Base-by-base conservation (phyloP, 2,329 filamentous ascomycete species). In the Phialocephala sp. region DNA sequence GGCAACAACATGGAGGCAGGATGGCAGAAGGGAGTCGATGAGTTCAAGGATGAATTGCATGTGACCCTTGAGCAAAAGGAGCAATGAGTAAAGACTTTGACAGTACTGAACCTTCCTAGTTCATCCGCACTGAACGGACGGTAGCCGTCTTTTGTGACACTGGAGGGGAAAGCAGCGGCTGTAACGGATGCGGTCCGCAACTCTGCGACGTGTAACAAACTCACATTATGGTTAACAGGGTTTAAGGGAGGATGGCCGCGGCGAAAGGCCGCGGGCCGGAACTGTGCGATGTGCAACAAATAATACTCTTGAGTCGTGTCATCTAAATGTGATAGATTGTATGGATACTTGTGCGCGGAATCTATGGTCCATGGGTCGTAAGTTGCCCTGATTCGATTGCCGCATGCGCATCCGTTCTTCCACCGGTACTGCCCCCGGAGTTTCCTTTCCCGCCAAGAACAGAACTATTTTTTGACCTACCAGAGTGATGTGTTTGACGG, bases 281-380 rank as follows among this genome's bases (percentile, higher is more conserved):
- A 18, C 50, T 8, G 8, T 54, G 22, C 50, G 50, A 54, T 54
- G 27, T 54, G 50, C 50, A 54, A 54, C 50, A 54, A 54, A 47
- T 22, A 27, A 27, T 32, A 27, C 1, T 11, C 15, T 32, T 14
- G 24, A 14, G 15, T 24, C 22, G 24, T 32, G 50, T 54, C 15
- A 54, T 22, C 14, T 2, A 54, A 54, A 32, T 15, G 8, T 54
- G n/a, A 50, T 50, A 50, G 45, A 50, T 22, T 50, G 50, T 14
- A 27, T 54, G 27, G 50, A 32, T 35, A 18, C 12, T 27, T 54
- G 6, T 54, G 50, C 50, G n/a, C 32, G 4, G 24, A 54, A 18
- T 27, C 50, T 32, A 35, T 50, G 24, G 45, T 54, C 14, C 6
- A 54, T 54, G 27, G 27, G 12, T 54, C 50, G 24, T 18, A 15